Conservation (phyloP, 2,329 filamentous ascomycete genomes). For the Aureobasidium sp. region DNA sequence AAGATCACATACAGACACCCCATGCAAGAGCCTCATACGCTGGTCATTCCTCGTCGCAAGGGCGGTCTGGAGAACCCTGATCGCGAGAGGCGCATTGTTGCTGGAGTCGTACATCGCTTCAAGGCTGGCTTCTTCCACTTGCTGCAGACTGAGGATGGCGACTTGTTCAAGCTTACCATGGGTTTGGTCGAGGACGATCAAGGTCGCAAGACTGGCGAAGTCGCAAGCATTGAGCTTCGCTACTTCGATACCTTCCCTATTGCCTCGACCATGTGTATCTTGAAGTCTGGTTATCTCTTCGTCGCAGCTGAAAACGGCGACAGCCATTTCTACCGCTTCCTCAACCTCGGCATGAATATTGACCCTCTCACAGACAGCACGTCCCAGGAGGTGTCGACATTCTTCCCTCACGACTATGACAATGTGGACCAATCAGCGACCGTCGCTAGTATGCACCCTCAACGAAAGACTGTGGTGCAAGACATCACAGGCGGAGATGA, state of each 20-base stretch:
- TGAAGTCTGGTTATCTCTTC: conserved; percentile 94
- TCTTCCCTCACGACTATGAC: conserved; percentile 68
- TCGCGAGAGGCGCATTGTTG: conserved; percentile 76
- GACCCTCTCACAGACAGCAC: conserved; percentile 82
- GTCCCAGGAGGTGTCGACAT: conserved; percentile 69
- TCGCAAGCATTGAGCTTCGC: conserved; percentile 80
- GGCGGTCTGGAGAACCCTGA: conserved; percentile 88
- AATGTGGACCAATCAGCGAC: conserved; percentile 80
- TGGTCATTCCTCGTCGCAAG: conserved; percentile 78
- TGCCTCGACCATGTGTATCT: conserved; percentile 77
- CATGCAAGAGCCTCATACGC: conserved; percentile 80
- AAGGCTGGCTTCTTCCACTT: conserved; percentile 95
- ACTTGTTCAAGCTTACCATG: conserved; percentile 91
- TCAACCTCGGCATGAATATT: conserved; percentile 90
- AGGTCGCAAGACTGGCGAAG: conserved; percentile 70
- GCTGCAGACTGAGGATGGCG: conserved; percentile 92
- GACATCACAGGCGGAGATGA: conserved; percentile 89
- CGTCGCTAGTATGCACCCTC: conserved; percentile 80
- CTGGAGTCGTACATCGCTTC: conserved; percentile 95
- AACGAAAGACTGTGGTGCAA: conserved; percentile 83
- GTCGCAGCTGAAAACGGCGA: conserved; percentile 88
- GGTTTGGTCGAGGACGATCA: conserved; percentile 79
- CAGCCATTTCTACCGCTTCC: conserved; percentile 92
- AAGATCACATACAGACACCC: conserved; percentile 96
- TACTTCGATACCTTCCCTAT: conserved; percentile 96